phyloP scores from a whole-genome alignment of 1,284 basidiomycete species.

The Moniliella sp. region DNA sequence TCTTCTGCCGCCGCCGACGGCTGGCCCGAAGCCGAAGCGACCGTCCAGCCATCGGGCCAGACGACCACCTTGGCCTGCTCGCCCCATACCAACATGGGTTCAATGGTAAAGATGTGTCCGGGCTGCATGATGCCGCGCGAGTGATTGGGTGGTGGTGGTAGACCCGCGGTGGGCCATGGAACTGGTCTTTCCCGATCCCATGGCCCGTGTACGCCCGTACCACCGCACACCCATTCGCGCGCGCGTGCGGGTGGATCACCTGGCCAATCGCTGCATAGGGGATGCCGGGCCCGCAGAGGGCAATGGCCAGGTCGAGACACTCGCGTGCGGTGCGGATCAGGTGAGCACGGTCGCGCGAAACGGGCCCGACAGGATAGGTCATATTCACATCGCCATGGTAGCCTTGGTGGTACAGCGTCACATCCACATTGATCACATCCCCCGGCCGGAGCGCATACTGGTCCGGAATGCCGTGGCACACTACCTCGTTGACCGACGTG shows the following conservation, averaged over 20 bases:
- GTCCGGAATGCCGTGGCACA: slow-evolving; percentile 56
- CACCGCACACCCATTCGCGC: slow-evolving; percentile 41
- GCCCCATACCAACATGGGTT: slow-evolving; percentile 30
- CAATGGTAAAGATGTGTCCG: slow-evolving; percentile 28
- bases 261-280: slow-evolving; percentile 53
- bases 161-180: slow-evolving; percentile 67
- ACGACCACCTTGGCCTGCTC: slow-evolving; percentile 16
- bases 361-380: background rate
- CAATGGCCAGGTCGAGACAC: slow-evolving; percentile 52
- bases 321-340: too few species aligned
- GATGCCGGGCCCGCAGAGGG: slow-evolving; percentile 52
- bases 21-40: slow-evolving; percentile 21
- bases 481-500: slow-evolving; percentile 78
- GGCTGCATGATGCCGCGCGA: slow-evolving; percentile 28
- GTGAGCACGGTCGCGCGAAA: background rate
- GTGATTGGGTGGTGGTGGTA: slow-evolving; percentile 42
- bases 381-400: slow-evolving; percentile 23
- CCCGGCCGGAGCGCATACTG: slow-evolving; percentile 20
- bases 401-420: slow-evolving; percentile 40
- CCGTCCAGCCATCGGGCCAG: slow-evolving; percentile 32
- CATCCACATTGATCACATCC: slow-evolving; percentile 30
- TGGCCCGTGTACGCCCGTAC: slow-evolving; percentile 60
- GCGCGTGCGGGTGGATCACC: slow-evolving; percentile 45
- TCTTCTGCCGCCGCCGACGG: slow-evolving; percentile 28
- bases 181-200: slow-evolving; percentile 61